Evolutionary conservation across 169 alveolate genomes (phyloP), one percentile per base, ranked within the genome.

Genomic region (Plasmodium malariae): DNA sequence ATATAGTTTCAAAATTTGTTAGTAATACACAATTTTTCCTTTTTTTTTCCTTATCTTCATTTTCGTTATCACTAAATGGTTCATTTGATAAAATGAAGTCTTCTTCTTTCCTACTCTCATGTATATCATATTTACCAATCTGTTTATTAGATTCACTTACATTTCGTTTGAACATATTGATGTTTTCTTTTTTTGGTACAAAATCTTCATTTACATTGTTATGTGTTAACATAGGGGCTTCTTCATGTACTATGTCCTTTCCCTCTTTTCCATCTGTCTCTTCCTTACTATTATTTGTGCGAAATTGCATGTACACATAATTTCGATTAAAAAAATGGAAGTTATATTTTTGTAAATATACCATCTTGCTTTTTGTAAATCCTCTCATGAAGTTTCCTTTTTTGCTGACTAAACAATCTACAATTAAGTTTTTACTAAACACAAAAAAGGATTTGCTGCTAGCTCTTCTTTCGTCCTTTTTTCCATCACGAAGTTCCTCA

Each of bases 1-100:
- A 65, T 67, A 80, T 40, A 3, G 83, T 67, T 67, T 80, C 90
- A 68, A 80, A 80, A 30, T 80, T 80, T 48, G 37, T 67, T 67
- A 80, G 49, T 59, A 80, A 68, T 67, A 80, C 14, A 0, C 21
- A 11, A 40, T 36, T 67, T 14, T 67, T 67, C 24, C 28, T 67
- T 51, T 40, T 80, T 57, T 32, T 65, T 28, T 67, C 43, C 1
- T 0, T 54, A 37, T 32, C 63, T 17, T 19, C 51, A 80, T 59
- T 45, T 19, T 60, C 21, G 19, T 45, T 49, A 40, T 2, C 54
- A 36, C 24, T 55, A 21, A 4, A 2, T 60, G 14, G 45, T 17
- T 32, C 34, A 74, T 60, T 74, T 43, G 43, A 14, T 3, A 12
- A 40, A 30, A 45, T 45, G n/a, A n/a, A 48, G 12, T 48, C 0